phyloP scores from a whole-genome alignment of 2,329 filamentous ascomycete species.

The Diaporthe velutina region DNA sequence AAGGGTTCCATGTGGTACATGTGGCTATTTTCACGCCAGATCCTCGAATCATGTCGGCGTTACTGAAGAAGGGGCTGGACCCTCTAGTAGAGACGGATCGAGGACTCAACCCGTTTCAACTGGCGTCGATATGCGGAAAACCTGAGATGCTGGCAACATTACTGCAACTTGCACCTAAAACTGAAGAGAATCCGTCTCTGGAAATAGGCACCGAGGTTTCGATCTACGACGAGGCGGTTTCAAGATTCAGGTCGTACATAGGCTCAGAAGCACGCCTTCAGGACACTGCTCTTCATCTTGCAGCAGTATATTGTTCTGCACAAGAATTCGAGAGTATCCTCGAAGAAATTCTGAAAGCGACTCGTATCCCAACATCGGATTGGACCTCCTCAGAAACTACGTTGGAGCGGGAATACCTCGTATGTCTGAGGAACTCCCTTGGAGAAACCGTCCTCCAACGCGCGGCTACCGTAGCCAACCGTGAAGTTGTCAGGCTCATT shows the following conservation, averaged over 20 bases:
- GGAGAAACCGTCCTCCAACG: background rate
- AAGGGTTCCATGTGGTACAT: background rate
- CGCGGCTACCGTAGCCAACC: background rate
- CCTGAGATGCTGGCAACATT: background rate
- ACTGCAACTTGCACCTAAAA: background rate
- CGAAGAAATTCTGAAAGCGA: background rate
- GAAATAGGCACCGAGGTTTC: background rate
- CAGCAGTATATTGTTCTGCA: background rate
- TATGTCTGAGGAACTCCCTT: background rate
- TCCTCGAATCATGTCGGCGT: background rate
- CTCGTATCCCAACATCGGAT: background rate
- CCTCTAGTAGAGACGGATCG: background rate
- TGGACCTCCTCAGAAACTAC: background rate
- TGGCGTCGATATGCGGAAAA: background rate
- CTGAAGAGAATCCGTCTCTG: background rate
- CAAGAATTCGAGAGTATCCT: background rate
- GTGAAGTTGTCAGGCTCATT: background rate
- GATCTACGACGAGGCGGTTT: background rate
- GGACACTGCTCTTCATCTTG: background rate
- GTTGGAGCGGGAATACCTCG: background rate
- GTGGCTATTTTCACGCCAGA: background rate
- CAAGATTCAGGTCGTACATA: background rate
- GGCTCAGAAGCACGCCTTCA: background rate
- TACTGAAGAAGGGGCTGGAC: background rate
- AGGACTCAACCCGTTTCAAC: background rate